phyloP scores from a whole-genome alignment of 345 rosid species.

The Tarenaya hassleriana region DNA sequence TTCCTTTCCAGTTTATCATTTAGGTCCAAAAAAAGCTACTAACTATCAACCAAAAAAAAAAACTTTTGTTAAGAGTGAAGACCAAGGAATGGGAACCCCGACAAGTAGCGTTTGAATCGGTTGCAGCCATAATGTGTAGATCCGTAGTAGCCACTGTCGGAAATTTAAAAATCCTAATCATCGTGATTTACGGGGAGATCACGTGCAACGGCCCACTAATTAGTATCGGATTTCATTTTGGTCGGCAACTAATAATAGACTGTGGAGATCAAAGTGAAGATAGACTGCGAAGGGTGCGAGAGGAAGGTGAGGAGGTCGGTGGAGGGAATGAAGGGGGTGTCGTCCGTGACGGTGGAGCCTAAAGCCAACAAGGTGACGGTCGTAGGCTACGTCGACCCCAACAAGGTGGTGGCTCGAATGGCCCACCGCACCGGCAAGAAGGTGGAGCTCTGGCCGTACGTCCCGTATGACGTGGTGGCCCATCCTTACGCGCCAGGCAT shows the following conservation, averaged over 20 bases:
- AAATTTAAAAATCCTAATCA: background rate
- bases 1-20: too few species aligned
- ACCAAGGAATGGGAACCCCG: too few species aligned
- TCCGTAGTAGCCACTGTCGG: slow-evolving; percentile 15
- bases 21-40: too few species aligned
- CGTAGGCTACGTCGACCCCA: slow-evolving; percentile 70
- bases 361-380: slow-evolving; percentile 84
- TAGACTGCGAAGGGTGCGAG: slow-evolving; percentile 99
- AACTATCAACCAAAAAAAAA: too few species aligned
- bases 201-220: slow-evolving; percentile 8
- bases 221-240: too few species aligned
- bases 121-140: too few species aligned
- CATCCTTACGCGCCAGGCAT: slow-evolving; percentile 91
- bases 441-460: slow-evolving; percentile 95
- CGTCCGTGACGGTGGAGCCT: slow-evolving; percentile 68
- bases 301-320: slow-evolving; percentile 65
- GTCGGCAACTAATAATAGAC: too few species aligned
- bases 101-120: too few species aligned
- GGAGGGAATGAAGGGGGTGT: slow-evolving; percentile 94
- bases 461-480: slow-evolving; percentile 80
- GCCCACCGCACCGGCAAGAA: slow-evolving; percentile 89
- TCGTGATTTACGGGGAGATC: slow-evolving; percentile 7
- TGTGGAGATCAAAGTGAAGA: slow-evolving; percentile 77
- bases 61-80: too few species aligned
- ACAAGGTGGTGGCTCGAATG: slow-evolving; percentile 72